Evolutionary conservation across 768 basidiomycete species (phyloP), one percentile per base, ranked within the genome.

Genomic region (Suillus luteus): DNA sequence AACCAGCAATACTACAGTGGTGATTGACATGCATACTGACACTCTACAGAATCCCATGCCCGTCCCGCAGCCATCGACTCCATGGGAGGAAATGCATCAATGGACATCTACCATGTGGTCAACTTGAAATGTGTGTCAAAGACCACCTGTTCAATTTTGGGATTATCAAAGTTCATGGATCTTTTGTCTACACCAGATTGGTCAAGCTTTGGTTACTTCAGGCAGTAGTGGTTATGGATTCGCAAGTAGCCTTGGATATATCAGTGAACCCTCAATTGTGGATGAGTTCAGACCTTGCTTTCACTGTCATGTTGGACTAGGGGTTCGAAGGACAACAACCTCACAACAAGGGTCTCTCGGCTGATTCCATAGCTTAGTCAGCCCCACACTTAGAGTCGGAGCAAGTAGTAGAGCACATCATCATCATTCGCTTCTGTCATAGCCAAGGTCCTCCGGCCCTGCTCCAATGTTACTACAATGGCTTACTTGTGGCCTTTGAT

Each of bases 161-260:
- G 24, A 24, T 27, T 12, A 27, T 15, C 2, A 4, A 54, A 33
- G 31, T 33, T 54, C 9, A 33, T 19, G 1, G 19, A 33, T 10
- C 9, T 9, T 4, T 5, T 33, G 31, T 54, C 31, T 11, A 19
- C 31, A 35, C 19, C n/a, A 55, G 52, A 10, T 35, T 12, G 33
- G 33, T 35, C 0, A 12, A 2, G 5, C 2, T 35, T 12, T 54
- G 10, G 2, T 9, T 35, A 6, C 0, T 8, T 5, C 52, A n/a
- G 33, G 10, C 19, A 4, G 1, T 19, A 35, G 52, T 19, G 0
- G 33, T 4, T 35, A 33, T 12, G 1, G 2, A 54, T 35, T n/a
- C 11, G 0, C 2, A 2, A 6, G 1, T 8, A 3, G 0, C 9
- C 3, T 10, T 22, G 46, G n/a, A 11, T 2, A 48, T 24, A 24